Percentiles rank a stretch among this genome's conserved stretches.
Conservation (phyloP, 164 flowering plant genomes). For the Malania oleifera region DNA sequence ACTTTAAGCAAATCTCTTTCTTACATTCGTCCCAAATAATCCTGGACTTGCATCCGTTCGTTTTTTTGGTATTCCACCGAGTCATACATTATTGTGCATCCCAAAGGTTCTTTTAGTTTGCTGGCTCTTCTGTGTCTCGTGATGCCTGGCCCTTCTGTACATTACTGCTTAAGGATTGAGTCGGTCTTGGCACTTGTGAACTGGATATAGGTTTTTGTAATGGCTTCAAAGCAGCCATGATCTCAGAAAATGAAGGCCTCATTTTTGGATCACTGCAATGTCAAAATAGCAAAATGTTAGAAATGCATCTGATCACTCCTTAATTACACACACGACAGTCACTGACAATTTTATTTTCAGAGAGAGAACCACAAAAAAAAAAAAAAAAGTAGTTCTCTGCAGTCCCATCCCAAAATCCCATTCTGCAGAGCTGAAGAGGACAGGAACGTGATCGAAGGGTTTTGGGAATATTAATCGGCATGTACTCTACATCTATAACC, state of each 20-base stretch:
- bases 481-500: no score
- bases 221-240: conserved; percentile 83
- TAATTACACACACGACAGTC: no score
- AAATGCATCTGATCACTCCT: neutral
- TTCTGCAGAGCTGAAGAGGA: no score
- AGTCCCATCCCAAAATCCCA: no score
- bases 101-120: conserved; percentile 10
- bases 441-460: no score
- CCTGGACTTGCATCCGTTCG: conserved; percentile 6
- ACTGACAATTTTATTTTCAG: no score
- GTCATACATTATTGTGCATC: no score
- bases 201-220: conserved; percentile 67
- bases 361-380: no score
- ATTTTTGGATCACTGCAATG: conserved; percentile 70
- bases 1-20: conserved; percentile 20
- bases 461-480: no score
- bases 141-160: conserved; percentile 24
- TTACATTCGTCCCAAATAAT: conserved; percentile 12
- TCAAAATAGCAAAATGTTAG: conserved; percentile 4
- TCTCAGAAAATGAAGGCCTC: conserved; percentile 87
- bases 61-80: conserved; percentile 1
- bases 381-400: no score
- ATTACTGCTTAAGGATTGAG: conserved; percentile 21
- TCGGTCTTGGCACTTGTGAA: conserved; percentile 47
- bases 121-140: conserved; percentile 17